Conservation (phyloP, 1,284 basidiomycete genomes). For the Cerrena zonata region DNA sequence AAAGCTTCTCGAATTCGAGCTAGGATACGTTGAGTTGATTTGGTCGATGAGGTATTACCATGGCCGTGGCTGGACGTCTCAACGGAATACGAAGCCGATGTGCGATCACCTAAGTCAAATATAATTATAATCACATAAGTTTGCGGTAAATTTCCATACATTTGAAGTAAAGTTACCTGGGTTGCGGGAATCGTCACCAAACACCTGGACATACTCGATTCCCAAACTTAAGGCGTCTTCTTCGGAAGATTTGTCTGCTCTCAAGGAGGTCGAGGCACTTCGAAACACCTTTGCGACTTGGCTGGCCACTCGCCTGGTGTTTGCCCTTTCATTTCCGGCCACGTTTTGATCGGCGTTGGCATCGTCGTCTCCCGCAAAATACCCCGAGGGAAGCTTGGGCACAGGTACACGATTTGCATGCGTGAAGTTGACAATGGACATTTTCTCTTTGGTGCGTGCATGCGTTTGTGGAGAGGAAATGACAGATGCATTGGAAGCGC, state of each 20-base stretch:
- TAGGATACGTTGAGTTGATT: conserved; percentile 39
- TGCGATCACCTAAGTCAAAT: conserved; percentile 1
- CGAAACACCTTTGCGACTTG: conserved; percentile 59
- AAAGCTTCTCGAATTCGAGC: conserved; percentile 56
- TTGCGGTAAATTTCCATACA: no score
- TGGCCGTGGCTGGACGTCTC: conserved; percentile 48
- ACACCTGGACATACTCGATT: conserved; percentile 61
- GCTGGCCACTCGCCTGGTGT: conserved; percentile 47
- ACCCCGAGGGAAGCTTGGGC: conserved; percentile 34
- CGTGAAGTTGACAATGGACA: conserved; percentile 65
- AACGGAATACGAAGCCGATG: conserved; percentile 47
- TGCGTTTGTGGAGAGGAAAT: no score
- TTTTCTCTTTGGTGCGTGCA: conserved; percentile 26
- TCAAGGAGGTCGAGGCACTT: conserved; percentile 32
- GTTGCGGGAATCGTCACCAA: conserved; percentile 41
- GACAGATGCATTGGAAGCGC: not conserved
- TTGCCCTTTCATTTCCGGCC: conserved; percentile 10
- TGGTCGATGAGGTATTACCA: conserved; percentile 17
- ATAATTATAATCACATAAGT: not conserved
- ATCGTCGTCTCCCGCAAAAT: conserved; percentile 26
- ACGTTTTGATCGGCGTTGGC: conserved; percentile 19
- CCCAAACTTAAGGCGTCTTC: conserved; percentile 58
- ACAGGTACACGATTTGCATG: conserved; percentile 62
- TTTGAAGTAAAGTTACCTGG: conserved; percentile 12
- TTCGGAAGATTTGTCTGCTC: conserved; percentile 35